Evolutionary conservation across 495 filamentous ascomycete genomes (phyloP).

Genomic region (Talaromyces nanjingensis): DNA sequence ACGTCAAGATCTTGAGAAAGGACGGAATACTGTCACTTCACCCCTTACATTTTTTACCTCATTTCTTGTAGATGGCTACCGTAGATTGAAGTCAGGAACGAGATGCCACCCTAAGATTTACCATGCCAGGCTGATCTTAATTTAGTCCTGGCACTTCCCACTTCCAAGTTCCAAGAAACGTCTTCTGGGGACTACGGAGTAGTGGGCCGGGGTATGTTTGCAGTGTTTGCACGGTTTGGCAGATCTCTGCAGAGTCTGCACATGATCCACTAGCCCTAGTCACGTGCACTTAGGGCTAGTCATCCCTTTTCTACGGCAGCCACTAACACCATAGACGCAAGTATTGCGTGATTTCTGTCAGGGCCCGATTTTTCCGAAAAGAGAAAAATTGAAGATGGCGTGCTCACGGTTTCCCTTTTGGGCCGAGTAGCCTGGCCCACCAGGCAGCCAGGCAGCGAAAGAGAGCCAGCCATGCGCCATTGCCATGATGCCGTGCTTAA

Average conservation of each 20-base stretch:
- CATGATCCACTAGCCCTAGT: neutral
- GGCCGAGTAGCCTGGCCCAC: neutral
- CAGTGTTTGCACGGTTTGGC: neutral
- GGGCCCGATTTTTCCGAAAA: neutral
- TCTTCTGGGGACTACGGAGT: neutral
- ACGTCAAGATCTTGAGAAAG: neutral
- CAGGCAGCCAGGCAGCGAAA: neutral
- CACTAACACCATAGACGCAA: constrained; percentile 20
- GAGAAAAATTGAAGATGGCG: constrained; percentile 4
- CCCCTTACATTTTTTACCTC: neutral
- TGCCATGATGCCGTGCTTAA: constrained; percentile 1
- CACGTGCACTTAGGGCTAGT: constrained; percentile 5
- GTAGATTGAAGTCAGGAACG: neutral
- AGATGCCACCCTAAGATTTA: neutral
- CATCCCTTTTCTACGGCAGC: no score
- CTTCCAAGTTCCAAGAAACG: neutral
- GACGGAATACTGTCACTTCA: neutral
- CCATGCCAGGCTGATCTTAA: neutral
- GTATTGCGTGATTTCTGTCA: constrained; percentile 35
- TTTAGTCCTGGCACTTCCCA: neutral
- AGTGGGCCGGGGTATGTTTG: neutral
- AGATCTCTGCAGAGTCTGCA: neutral
- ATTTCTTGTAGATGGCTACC: neutral
- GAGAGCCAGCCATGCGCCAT: neutral
- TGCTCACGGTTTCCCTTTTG: constrained; percentile 5